Evolutionary conservation across 1,284 basidiomycete species (phyloP).

Genomic region (Tilletia walkeri): DNA sequence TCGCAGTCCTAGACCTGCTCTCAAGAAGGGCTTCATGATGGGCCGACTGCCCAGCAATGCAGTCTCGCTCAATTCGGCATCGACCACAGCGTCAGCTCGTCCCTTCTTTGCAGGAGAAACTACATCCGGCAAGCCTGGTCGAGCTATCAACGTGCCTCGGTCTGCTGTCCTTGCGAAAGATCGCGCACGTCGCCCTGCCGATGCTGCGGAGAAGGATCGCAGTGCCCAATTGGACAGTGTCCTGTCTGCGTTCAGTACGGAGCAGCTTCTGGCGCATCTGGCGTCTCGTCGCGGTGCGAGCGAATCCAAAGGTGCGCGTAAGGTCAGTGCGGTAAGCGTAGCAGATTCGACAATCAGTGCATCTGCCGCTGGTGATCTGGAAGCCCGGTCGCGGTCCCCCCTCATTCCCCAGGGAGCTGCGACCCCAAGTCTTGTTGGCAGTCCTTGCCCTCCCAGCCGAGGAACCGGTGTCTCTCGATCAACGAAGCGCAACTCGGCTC

Average conservation of each 20-base stretch:
- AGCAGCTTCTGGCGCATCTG: conserved; percentile 7
- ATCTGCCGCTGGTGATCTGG: neutral
- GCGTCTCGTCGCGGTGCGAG: neutral
- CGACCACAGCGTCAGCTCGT: neutral
- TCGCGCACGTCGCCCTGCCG: conserved; percentile 1
- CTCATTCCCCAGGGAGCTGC: neutral
- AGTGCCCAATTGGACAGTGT: conserved; percentile 1
- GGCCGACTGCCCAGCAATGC: neutral
- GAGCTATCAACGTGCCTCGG: neutral
- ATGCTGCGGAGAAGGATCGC: neutral
- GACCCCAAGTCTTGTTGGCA: neutral
- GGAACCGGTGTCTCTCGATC: neutral
- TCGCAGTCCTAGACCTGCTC: neutral
- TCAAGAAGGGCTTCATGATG: neutral
- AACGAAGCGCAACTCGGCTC: conserved; percentile 4
- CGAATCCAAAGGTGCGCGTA: neutral
- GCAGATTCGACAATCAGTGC: neutral
- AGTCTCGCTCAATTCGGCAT: neutral
- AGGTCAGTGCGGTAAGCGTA: neutral
- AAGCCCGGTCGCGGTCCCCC: neutral
- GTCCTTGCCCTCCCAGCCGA: neutral
- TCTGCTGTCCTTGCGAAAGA: neutral
- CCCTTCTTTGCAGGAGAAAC: neutral
- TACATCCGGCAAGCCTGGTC: neutral
- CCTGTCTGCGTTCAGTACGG: conserved; percentile 9